Percentiles rank a stretch among this genome's conserved stretches.
phyloP scores from a whole-genome alignment of 1,284 basidiomycete species.

The Sphagnurus paluster region DNA sequence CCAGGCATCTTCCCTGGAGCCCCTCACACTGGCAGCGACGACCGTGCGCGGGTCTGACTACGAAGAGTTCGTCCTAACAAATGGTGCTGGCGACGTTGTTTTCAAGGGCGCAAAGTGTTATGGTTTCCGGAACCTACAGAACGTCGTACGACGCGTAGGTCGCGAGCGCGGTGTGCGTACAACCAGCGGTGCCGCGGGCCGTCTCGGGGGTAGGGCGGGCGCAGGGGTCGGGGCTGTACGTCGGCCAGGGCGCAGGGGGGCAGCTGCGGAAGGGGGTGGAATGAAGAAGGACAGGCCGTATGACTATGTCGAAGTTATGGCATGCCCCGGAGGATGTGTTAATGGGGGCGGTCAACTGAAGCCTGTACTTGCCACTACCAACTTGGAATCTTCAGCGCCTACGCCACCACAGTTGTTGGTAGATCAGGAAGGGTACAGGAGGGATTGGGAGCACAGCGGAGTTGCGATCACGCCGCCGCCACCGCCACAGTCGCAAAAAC shows the following conservation, averaged over 20 bases:
- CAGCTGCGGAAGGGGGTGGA: conserved; percentile 27
- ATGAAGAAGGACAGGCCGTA: conserved; percentile 62
- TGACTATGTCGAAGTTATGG: conserved; percentile 99
- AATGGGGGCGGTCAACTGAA: conserved; percentile 96
- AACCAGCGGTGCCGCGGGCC: conserved; percentile 65
- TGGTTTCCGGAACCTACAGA: conserved; percentile 97
- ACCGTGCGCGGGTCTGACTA: conserved; percentile 56
- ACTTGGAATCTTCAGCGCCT: conserved; percentile 6
- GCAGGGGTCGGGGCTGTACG: conserved; percentile 27
- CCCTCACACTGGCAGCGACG: conserved; percentile 55
- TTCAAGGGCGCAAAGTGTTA: conserved; percentile 96
- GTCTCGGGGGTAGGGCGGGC: conserved; percentile 38
- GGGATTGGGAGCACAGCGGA: conserved; percentile 56
- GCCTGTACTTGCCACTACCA: conserved; percentile 33
- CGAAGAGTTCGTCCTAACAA: conserved; percentile 65
- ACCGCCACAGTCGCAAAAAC: background rate
- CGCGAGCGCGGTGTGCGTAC: conserved; percentile 79
- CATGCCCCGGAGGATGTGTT: conserved; percentile 96
- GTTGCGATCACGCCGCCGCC: conserved; percentile 32
- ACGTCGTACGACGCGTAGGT: conserved; percentile 93
- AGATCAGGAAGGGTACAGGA: conserved; percentile 63
- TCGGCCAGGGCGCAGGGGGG: conserved; percentile 36
- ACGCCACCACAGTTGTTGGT: conserved; percentile 2
- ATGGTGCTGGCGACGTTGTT: conserved; percentile 62
- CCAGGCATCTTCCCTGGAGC: conserved; percentile 37